These are phyloP conservation scores for Wallacemonas rigidus DNA, from an alignment of 208 protist species.

Conservation along the genomic window DNA sequence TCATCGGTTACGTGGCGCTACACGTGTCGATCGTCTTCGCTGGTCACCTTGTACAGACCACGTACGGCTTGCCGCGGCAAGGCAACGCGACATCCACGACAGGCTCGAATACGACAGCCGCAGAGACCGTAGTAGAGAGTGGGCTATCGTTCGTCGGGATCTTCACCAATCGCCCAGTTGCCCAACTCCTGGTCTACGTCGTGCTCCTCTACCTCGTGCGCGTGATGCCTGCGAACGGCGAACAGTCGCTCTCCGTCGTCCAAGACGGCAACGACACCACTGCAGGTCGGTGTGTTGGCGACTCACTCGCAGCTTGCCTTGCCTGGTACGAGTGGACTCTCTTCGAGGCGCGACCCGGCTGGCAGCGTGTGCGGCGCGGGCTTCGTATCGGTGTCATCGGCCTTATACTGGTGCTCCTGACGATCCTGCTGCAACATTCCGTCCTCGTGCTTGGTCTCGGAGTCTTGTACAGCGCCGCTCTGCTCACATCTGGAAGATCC, in stretches of 20 bases:
- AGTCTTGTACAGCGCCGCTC: not conserved
- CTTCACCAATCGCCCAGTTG: not conserved
- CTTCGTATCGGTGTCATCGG: not conserved
- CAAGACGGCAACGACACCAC: no score
- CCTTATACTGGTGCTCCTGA: not conserved
- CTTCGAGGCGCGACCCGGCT: not conserved
- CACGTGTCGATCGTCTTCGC: constrained; percentile 8
- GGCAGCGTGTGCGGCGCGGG: constrained; percentile 8
- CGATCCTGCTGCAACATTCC: constrained; percentile 1
- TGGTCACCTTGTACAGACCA: not conserved
- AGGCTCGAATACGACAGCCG: not conserved
- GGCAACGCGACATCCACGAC: not conserved
- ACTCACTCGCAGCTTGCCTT: not conserved
- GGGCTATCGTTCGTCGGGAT: not conserved
- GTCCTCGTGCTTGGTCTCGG: constrained; percentile 10
- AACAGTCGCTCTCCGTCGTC: no score
- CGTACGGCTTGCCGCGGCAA: not conserved
- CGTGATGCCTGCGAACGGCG: not conserved
- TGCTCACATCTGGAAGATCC: not conserved
- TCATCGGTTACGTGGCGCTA: not conserved
- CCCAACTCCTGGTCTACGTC: constrained; percentile 10
- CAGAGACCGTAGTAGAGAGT: not conserved
- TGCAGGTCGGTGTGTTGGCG: not conserved
- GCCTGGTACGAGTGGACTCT: not conserved
- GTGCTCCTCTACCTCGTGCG: constrained; percentile 1